Percentiles rank a stretch among this genome's conserved stretches.
Conservation (phyloP, 1,284 basidiomycete species). For the Trametes sp. region DNA sequence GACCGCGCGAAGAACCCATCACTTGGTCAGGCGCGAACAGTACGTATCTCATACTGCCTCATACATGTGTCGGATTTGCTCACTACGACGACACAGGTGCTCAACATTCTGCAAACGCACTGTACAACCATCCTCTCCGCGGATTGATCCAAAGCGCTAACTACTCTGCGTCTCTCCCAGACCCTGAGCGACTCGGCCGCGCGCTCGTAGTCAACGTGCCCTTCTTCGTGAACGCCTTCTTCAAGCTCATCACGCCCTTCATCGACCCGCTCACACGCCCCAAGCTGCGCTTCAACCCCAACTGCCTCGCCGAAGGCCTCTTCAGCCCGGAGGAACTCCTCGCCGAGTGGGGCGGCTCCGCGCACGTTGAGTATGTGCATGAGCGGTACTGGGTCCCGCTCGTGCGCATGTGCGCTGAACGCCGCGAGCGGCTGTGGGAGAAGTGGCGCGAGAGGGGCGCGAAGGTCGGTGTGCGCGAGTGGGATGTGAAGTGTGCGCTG, state of each 20-base stretch:
- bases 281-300: conserved; percentile 65
- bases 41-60: conserved; percentile 24
- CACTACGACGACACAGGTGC: conserved; percentile 45
- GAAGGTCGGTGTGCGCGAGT: conserved; percentile 72
- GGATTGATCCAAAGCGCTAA: neutral
- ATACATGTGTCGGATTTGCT: neutral
- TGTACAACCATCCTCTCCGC: conserved; percentile 49
- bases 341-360: conserved; percentile 68
- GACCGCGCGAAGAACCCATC: conserved; percentile 83
- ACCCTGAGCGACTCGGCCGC: conserved; percentile 91
- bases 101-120: conserved; percentile 87
- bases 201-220: conserved; percentile 88
- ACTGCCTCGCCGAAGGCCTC: conserved; percentile 63
- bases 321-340: conserved; percentile 67
- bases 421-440: conserved; percentile 57
- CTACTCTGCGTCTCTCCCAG: conserved; percentile 52
- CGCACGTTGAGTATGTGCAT: conserved; percentile 72
- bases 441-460: conserved; percentile 73
- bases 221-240: conserved; percentile 82
- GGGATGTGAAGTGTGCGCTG: conserved; percentile 62
- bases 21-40: conserved; percentile 64
- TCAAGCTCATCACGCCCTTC: conserved; percentile 84
- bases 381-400: conserved; percentile 78
- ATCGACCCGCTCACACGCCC: conserved; percentile 80
- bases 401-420: conserved; percentile 59